These are phyloP conservation scores for Leccinellum rugosiceps DNA, from an alignment of 768 basidiomycete genomes.

Conservation along the genomic window DNA sequence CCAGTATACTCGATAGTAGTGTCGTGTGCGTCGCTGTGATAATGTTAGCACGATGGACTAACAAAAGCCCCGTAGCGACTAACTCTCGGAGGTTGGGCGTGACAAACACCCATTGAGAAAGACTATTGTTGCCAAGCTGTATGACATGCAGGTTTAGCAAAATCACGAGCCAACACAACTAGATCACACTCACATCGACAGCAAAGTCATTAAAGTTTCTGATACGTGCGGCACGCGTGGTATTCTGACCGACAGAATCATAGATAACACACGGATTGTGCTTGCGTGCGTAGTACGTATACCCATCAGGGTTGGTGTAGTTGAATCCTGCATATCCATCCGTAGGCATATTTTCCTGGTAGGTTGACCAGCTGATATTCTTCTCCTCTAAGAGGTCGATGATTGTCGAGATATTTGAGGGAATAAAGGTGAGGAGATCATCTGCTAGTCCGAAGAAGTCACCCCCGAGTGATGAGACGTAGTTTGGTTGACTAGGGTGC, in stretches of 20 bases:
- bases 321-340: conserved; percentile 46
- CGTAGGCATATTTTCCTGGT: conserved; percentile 56
- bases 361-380: conserved; percentile 57
- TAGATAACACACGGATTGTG: conserved; percentile 53
- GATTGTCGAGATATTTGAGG: conserved; percentile 50
- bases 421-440: conserved; percentile 36
- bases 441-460: conserved; percentile 50
- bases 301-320: conserved; percentile 30
- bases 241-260: conserved; percentile 45
- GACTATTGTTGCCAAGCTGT: conserved; percentile 34
- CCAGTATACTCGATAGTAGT: conserved; percentile 48
- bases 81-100: conserved; percentile 52
- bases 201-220: conserved; percentile 66
- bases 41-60: neutral
- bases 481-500: conserved; percentile 66
- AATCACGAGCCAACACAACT: neutral
- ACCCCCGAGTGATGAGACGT: conserved; percentile 44
- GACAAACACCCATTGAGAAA: conserved; percentile 61
- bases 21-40: conserved; percentile 56
- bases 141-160: neutral
- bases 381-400: conserved; percentile 59
- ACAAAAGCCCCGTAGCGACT: conserved; percentile 1
- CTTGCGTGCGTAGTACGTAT: conserved; percentile 55
- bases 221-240: conserved; percentile 40
- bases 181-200: conserved; percentile 38